Conservation (phyloP, 2,329 filamentous ascomycete species). For the Ceratocystis destructans region DNA sequence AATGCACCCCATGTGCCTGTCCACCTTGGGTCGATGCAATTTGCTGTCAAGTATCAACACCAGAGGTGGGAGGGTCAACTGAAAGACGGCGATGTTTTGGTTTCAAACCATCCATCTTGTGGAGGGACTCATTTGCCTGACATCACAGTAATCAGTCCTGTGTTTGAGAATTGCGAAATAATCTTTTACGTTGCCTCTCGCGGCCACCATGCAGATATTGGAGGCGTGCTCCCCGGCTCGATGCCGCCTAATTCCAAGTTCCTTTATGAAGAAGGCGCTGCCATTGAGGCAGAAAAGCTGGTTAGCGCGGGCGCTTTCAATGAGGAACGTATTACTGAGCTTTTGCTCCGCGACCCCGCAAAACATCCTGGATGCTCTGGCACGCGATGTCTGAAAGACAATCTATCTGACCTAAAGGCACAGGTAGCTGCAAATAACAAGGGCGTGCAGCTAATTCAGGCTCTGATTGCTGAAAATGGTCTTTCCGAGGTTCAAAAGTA, state of each 20-base stretch:
- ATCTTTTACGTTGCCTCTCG: conserved; percentile 71
- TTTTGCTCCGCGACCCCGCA: conserved; percentile 60
- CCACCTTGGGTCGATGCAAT: conserved; percentile 71
- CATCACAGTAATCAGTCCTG: conserved; percentile 67
- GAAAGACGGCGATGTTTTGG: conserved; percentile 65
- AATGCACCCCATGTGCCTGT: conserved; percentile 71
- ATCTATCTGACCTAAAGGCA: conserved; percentile 70
- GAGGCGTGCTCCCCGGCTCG: conserved; percentile 64
- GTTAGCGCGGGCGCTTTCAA: conserved; percentile 66
- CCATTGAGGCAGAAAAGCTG: conserved; percentile 52
- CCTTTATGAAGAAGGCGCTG: conserved; percentile 48
- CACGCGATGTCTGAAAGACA: conserved; percentile 64
- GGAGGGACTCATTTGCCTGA: conserved; percentile 74
- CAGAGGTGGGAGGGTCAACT: conserved; percentile 67
- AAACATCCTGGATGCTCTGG: conserved; percentile 63
- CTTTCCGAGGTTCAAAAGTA: conserved; percentile 70
- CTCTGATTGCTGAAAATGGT: conserved; percentile 63
- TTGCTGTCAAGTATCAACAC: conserved; percentile 63
- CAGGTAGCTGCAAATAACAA: conserved; percentile 77
- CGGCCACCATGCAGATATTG: conserved; percentile 76
- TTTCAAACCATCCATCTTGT: conserved; percentile 72
- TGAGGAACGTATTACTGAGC: conserved; percentile 58
- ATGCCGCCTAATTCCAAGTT: conserved; percentile 65
- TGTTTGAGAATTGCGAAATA: conserved; percentile 53
- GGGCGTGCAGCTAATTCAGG: conserved; percentile 66